Percentiles rank a stretch among this genome's conserved stretches.
Evolutionary conservation across 345 rosid genomes (phyloP).

Genomic region (Sisymbrium irio): DNA sequence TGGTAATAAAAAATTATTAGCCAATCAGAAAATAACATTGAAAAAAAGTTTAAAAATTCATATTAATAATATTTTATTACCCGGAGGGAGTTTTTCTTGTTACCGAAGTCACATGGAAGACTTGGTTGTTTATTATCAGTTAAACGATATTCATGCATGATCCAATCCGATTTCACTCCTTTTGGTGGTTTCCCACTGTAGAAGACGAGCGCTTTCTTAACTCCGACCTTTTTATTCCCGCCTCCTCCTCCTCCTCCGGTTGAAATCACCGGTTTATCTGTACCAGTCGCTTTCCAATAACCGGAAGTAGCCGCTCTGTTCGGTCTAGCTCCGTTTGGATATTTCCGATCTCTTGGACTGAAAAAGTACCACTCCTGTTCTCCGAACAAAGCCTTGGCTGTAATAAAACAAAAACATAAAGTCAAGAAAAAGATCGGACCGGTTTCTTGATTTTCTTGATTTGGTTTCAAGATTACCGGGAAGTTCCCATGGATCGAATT

Average conservation of each 20-base stretch:
- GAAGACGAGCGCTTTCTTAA: conserved; percentile 88
- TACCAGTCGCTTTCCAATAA: conserved; percentile 99
- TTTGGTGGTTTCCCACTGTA: conserved; percentile 97
- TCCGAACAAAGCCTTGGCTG: conserved; percentile 88
- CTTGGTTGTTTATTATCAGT: conserved; percentile 62
- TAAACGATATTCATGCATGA: conserved; percentile 95
- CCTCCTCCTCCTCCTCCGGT: no score
- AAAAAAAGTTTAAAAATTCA: not conserved
- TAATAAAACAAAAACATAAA: not conserved
- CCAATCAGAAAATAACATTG: not conserved
- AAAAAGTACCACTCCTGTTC: conserved; percentile 98
- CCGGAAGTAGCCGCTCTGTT: conserved; percentile 97
- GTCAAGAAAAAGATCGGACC: not conserved
- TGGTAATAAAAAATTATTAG: not conserved
- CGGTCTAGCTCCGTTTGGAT: conserved; percentile 96
- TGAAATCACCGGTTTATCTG: conserved; percentile 83
- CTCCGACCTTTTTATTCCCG: conserved; percentile 75
- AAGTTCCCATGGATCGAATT: conserved; percentile 97
- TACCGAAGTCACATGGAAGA: conserved; percentile 58
- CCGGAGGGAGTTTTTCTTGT: conserved; percentile 84
- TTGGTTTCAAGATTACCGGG: conserved; percentile 48
- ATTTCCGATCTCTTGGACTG: conserved; percentile 92
- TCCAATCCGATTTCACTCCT: conserved; percentile 96
- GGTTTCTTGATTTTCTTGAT: not conserved
- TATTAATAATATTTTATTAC: conserved; percentile 32